These are phyloP conservation scores for Thalia dealbata DNA, from an alignment of 176 grass and related monocot genomes.

Conservation along the genomic window DNA sequence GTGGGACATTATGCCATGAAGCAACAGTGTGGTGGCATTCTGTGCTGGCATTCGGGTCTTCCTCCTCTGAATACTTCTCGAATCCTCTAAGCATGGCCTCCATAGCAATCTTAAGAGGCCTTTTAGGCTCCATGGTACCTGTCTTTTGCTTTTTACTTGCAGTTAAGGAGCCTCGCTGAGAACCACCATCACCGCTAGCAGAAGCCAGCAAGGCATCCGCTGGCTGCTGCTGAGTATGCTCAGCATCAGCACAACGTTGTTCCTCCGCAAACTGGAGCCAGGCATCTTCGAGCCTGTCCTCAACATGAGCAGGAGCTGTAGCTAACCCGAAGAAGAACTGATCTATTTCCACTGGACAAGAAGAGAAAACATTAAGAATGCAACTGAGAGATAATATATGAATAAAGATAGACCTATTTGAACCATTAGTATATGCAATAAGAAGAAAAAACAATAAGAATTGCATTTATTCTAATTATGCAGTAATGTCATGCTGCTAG, in stretches of 20 bases:
- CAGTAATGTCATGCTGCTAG: too few relatives aligned
- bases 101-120: constrained; percentile 62
- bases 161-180: constrained; percentile 37
- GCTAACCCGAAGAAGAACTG: constrained; percentile 91
- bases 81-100: constrained; percentile 79
- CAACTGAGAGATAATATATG: neutral
- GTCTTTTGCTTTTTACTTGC: constrained; percentile 1
- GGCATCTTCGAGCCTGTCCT: constrained; percentile 78
- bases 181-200: constrained; percentile 49
- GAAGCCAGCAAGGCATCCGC: constrained; percentile 47
- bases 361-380: neutral
- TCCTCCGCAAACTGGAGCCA: constrained; percentile 75
- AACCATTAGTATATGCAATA: neutral
- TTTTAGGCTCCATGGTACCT: constrained; percentile 18
- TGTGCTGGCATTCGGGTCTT: constrained; percentile 13
- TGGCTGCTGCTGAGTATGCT: constrained; percentile 12
- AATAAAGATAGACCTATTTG: neutral
- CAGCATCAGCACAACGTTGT: constrained; percentile 16
- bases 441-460: too few relatives aligned
- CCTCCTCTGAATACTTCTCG: constrained; percentile 51
- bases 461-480: too few relatives aligned
- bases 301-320: constrained; percentile 74
- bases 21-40: constrained; percentile 60
- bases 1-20: constrained; percentile 90
- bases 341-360: constrained; percentile 28